Evolutionary conservation across 2,329 filamentous ascomycete genomes (phyloP), one percentile per base, ranked within the genome.

Genomic region (Apiospora arundinis): DNA sequence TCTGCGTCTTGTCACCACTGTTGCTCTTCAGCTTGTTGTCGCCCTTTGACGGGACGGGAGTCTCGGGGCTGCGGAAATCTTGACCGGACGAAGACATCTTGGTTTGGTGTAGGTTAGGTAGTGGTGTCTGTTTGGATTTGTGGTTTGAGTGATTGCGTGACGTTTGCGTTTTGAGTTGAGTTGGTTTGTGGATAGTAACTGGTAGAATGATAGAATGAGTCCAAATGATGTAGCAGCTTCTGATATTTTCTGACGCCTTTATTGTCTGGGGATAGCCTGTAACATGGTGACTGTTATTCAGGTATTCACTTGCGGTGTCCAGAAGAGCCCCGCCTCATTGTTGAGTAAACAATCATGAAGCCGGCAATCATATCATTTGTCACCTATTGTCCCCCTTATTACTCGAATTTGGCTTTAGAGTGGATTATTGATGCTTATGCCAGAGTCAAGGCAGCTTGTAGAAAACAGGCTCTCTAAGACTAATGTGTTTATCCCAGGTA

Each of bases 81-180:
- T 63, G 56, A 18, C 56, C 32, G 37, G 56, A 40, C 9, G 56
- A 63, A 63, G 56, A 63, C 56, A 63, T 63, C 9, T 63, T 63
- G 56, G 21, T 37, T 60, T 37, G 28, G 9, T 37, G 16, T 5
- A 32, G 32, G 32, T 4, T 32, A 32, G 32, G 6, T 32, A 28
- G 3, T 6, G 12, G 23, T 60, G 16, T 60, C 7, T 60, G 25
- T 3, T 4, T 11, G 28, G 18, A 25, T 49, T n/a, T 25, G 6
- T 7, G 21, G 32, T 21, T 25, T 14, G 23, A 14, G 52, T 14
- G 21, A n/a, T 18, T 11, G 4, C 21, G 52, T 9, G n/a, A 14
- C 12, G 4, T 14, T 18, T 12, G 42, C 18, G 16, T 1, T 37
- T 32, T 3, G 18, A 3, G 25, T 9, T 9, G 49, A 14, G 8